Evolutionary conservation across 192 early-diverging fungal genomes (phyloP), one percentile per base, ranked within the genome.

Genomic region (Podila verticillata): DNA sequence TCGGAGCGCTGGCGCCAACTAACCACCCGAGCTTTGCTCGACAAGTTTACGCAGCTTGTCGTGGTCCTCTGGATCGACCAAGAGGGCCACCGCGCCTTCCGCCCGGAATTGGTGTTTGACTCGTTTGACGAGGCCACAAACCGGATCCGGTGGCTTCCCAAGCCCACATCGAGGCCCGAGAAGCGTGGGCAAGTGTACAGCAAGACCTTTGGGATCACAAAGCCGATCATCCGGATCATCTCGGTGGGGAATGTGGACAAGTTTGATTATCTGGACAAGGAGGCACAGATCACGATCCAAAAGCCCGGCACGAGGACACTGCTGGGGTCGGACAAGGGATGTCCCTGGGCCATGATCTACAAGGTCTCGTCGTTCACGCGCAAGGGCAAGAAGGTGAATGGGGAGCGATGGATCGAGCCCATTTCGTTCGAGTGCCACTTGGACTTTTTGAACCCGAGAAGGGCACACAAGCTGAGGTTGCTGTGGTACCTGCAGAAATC

Each of bases 211-310:
- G 83, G 83, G 28, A 73, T 81, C n/a, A 74, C 61, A 17, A 68
- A 74, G 30, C 83, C 83, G 17, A 44, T 69, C 31, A 65, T 84
- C 65, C 77, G 83, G 24, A 73, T 84, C 36, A 84, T 84, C 57
- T 81, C 83, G 22, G 69, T 84, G 5, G 83, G 83, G 19, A 65
- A 75, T n/a, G 74, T 75, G 10, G 72, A 84, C 60, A 73, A 72
- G 29, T 81, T 68, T n/a, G 83, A 84, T 17, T 84, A 84, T 59
- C 48, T 84, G n/a, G 83, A 84, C 36, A 84, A 84, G 66, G 83
- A 78, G 32, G 83, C 77, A 15, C 68, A 68, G 13, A 75, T 84
- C 64, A 59, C 83, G 47, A 72, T 84, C 49, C 31, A 81, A n/a
- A 79, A 81, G 47, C 78, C 77, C 19, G 83, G 83, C 9, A 70